A percentile compares a stretch with the other conserved stretches of the same genome.
Conservation (phyloP, 176 grass and related monocot genomes). For the Secale cereale region DNA sequence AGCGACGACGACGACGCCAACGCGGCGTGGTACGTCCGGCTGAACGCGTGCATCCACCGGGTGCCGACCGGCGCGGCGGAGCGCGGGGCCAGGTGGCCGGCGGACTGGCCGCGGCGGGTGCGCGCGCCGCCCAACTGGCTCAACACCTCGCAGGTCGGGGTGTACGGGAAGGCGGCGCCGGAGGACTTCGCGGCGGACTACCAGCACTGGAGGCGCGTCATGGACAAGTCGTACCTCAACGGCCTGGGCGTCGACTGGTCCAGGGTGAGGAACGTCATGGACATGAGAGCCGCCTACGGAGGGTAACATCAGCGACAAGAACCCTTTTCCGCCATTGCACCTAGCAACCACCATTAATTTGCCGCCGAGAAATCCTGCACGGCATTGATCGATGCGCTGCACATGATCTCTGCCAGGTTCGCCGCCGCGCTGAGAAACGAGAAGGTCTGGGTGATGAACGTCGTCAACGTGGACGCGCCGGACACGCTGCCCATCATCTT, state of each 20-base stretch:
- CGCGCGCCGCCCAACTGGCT: constrained; percentile 71
- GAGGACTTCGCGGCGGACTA: constrained; percentile 69
- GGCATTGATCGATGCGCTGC: not conserved
- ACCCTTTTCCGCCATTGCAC: not conserved
- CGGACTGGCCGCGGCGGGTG: constrained; percentile 62
- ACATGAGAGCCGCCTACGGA: constrained; percentile 94
- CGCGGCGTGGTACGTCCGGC: constrained; percentile 82
- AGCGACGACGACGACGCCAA: constrained; percentile 74
- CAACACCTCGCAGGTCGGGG: constrained; percentile 47
- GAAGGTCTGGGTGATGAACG: constrained; percentile 96
- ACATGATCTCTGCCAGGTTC: constrained; percentile 36
- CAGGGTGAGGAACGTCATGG: constrained; percentile 95
- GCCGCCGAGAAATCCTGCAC: not conserved
- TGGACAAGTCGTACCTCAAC: constrained; percentile 66
- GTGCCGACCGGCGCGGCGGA: constrained; percentile 42
- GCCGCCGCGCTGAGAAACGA: constrained; percentile 66
- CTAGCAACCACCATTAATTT: not conserved
- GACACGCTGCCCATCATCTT: constrained; percentile 95
- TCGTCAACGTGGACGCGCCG: constrained; percentile 73
- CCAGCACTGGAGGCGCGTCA: constrained; percentile 67
- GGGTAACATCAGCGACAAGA: constrained; percentile 34
- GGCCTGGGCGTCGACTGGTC: constrained; percentile 86
- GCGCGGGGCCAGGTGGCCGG: constrained; percentile 59
- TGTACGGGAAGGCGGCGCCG: constrained; percentile 69
- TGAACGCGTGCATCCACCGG: constrained; percentile 88